A percentile compares a stretch with the other conserved stretches of the same genome.
Evolutionary conservation across 768 basidiomycete species (phyloP).

Genomic region (Leccinum subtestaceum): DNA sequence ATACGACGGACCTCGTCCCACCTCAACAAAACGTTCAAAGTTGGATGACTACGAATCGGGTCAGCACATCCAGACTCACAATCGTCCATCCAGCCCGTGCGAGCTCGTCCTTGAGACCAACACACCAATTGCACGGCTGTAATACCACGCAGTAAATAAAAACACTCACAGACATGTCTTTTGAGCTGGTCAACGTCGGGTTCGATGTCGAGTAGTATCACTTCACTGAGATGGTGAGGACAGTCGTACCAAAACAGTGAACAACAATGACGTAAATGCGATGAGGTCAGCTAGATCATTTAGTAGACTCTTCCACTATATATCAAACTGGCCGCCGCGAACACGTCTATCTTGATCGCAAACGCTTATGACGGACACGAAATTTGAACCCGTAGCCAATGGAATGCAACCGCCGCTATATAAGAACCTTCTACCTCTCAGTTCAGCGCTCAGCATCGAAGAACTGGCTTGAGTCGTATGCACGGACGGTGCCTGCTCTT

Average conservation of each 20-base stretch:
- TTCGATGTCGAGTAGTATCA: not conserved
- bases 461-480: too few species aligned
- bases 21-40: constrained; percentile 97
- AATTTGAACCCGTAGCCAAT: too few species aligned
- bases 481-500: too few species aligned
- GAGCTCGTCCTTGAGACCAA: not conserved
- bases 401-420: too few species aligned
- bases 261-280: not conserved
- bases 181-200: constrained; percentile 1
- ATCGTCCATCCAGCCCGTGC: constrained; percentile 13
- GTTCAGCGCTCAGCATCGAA: too few species aligned
- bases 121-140: not conserved
- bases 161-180: constrained; percentile 25
- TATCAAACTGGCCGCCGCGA: too few species aligned
- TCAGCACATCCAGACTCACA: constrained; percentile 17
- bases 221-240: not conserved
- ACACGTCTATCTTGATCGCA: too few species aligned
- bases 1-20: constrained; percentile 72
- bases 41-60: constrained; percentile 59
- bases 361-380: too few species aligned
- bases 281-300: too few species aligned
- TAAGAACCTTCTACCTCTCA: too few species aligned
- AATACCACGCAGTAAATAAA: too few species aligned
- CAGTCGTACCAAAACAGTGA: not conserved
- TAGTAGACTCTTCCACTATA: not conserved